Conservation (phyloP, 73 alveolate species). For the Paramecium bursaria region DNA sequence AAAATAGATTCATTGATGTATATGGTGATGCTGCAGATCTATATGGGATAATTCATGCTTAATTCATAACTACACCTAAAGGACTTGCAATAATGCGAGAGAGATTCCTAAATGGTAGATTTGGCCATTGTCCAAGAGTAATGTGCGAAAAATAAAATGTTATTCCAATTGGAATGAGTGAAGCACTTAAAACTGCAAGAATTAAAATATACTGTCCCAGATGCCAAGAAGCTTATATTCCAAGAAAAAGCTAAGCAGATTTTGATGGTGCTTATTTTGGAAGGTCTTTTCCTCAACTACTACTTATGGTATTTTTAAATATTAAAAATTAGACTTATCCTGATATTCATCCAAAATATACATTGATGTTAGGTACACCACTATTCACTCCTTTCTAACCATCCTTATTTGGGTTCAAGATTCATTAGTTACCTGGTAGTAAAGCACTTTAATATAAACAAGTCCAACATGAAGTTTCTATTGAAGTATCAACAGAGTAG, state of each 20-base stretch:
- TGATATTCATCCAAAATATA: slow-evolving; percentile 46
- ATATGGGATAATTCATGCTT: slow-evolving; percentile 84
- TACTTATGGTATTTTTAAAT: slow-evolving; percentile 67
- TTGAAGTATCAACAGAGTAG: too few relatives aligned
- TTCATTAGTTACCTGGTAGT: too few relatives aligned
- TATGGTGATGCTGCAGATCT: slow-evolving; percentile 86
- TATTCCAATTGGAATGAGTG: slow-evolving; percentile 92
- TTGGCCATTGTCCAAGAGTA: slow-evolving; percentile 95
- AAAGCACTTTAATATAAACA: too few relatives aligned
- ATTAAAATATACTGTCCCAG: slow-evolving; percentile 94
- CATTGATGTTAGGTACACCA: slow-evolving; percentile 8
- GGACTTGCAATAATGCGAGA: slow-evolving; percentile 93
- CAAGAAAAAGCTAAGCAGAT: slow-evolving; percentile 82
- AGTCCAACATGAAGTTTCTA: too few relatives aligned
- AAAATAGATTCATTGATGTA: slow-evolving; percentile 81
- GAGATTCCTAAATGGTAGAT: slow-evolving; percentile 83
- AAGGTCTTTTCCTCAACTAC: slow-evolving; percentile 82
- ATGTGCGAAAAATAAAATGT: slow-evolving; percentile 86
- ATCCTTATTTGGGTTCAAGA: slow-evolving; percentile 41
- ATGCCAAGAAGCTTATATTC: slow-evolving; percentile 94
- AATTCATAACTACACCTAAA: slow-evolving; percentile 80
- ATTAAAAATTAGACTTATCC: slow-evolving; percentile 46
- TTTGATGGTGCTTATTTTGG: slow-evolving; percentile 97
- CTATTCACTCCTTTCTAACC: slow-evolving; percentile 27
- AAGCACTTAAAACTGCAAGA: slow-evolving; percentile 87